phyloP scores from a whole-genome alignment of 306 rosid genomes.

The Prunus padus region DNA sequence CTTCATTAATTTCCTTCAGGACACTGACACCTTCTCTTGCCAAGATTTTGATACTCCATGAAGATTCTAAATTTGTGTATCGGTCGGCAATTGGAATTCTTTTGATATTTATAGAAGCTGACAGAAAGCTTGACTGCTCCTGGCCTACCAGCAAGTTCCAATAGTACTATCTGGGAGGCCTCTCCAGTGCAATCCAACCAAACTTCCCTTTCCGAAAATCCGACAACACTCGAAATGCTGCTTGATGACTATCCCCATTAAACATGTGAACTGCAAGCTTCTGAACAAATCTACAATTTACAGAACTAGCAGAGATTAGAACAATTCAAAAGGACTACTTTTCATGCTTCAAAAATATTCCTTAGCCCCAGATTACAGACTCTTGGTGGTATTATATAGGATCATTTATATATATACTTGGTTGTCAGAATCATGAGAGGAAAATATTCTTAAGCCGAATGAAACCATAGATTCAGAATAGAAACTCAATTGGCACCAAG shows the following conservation, averaged over 20 bases:
- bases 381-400: too few species aligned
- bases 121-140: not conserved
- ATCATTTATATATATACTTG: too few species aligned
- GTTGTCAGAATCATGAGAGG: too few species aligned
- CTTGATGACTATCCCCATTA: conserved; percentile 75
- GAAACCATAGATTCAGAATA: not conserved
- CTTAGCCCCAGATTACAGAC: too few species aligned
- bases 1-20: not conserved
- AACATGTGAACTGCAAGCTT: conserved; percentile 74
- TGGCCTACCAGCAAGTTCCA: conserved; percentile 14
- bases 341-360: too few species aligned
- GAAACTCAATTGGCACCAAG: conserved; percentile 2
- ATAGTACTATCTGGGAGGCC: conserved; percentile 63
- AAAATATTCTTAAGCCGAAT: not conserved
- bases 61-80: not conserved
- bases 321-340: conserved; percentile 6
- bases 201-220: conserved; percentile 90
- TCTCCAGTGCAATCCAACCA: conserved; percentile 89
- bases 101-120: conserved; percentile 5
- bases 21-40: not conserved
- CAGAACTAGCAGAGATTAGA: conserved; percentile 8
- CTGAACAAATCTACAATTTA: conserved; percentile 61
- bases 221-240: conserved; percentile 68
- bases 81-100: conserved; percentile 3
- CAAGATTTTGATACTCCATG: not conserved